Evolutionary conservation across 106 monocot genomes (phyloP).

Genomic region (Platanthera zijinensis): DNA sequence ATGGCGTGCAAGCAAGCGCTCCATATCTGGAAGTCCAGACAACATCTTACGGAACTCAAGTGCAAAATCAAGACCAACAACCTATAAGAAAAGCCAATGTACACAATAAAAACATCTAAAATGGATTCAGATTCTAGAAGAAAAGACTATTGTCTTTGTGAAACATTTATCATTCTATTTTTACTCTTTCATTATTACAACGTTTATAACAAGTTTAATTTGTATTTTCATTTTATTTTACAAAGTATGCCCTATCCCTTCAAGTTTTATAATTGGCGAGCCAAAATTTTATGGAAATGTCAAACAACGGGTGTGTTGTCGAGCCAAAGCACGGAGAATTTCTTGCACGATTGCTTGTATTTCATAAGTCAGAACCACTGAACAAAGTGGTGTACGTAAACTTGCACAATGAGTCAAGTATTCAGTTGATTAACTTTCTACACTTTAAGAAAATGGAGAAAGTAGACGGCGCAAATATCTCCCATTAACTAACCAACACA

Average conservation of each 20-base stretch:
- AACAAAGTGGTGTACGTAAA: not conserved
- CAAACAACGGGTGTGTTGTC: too few relatives aligned
- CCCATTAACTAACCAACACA: not conserved
- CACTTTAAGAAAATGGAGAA: not conserved
- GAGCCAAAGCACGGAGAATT: not conserved
- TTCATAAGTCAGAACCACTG: not conserved
- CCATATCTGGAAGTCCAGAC: slow-evolving; percentile 82
- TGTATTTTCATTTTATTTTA: too few relatives aligned
- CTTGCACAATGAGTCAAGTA: not conserved
- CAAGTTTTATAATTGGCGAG: too few relatives aligned
- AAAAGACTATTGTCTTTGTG: not conserved
- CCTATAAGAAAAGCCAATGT: slow-evolving; percentile 17
- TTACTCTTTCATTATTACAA: too few relatives aligned
- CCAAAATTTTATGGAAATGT: too few relatives aligned
- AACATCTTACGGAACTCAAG: slow-evolving; percentile 72
- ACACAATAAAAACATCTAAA: not conserved
- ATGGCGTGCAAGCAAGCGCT: slow-evolving; percentile 78
- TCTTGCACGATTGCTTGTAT: not conserved
- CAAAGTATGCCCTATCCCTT: too few relatives aligned
- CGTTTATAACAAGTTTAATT: too few relatives aligned
- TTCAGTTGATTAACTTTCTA: not conserved
- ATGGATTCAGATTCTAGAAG: not conserved
- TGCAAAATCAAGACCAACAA: slow-evolving; percentile 30
- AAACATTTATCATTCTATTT: too few relatives aligned
- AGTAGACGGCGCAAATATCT: not conserved